Evolutionary conservation across 148 eudicot species (phyloP).

Genomic region (Arbutus unedo): DNA sequence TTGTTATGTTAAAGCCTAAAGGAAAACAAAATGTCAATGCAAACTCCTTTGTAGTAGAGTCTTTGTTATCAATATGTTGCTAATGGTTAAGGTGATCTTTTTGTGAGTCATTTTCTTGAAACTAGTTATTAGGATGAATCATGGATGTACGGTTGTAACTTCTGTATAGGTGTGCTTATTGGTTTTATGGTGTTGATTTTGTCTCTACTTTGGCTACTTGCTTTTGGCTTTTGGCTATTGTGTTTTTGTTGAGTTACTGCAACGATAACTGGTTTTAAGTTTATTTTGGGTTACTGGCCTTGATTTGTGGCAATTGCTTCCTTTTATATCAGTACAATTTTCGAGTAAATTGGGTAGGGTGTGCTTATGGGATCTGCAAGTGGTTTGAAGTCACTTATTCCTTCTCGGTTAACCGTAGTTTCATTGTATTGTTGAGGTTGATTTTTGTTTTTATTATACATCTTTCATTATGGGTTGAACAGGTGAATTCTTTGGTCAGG

Average conservation of each 20-base stretch:
- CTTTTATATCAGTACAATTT: neutral
- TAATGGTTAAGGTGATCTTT: neutral
- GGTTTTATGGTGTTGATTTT: neutral
- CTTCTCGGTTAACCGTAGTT: neutral
- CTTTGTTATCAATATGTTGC: neutral
- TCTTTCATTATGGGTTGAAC: neutral
- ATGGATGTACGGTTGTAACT: neutral
- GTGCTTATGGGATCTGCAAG: neutral
- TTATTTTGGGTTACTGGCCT: conserved; percentile 1
- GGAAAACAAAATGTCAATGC: neutral
- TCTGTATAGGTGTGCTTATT: neutral
- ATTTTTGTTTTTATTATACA: neutral
- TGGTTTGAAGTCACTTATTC: neutral
- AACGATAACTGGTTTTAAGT: neutral
- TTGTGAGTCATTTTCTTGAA: neutral
- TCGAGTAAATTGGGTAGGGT: neutral
- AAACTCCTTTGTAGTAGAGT: neutral
- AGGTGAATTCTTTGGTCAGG: neutral
- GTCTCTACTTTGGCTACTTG: neutral
- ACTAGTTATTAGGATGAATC: neutral
- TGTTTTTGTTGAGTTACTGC: neutral
- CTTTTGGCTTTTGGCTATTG: neutral
- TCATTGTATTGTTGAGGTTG: neutral
- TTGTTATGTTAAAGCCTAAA: neutral
- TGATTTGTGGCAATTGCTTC: neutral